A percentile compares a stretch with the other conserved stretches of the same genome.
phyloP scores from a whole-genome alignment of 352 stramenopile species.

The Aphanomyces cochlioides region DNA sequence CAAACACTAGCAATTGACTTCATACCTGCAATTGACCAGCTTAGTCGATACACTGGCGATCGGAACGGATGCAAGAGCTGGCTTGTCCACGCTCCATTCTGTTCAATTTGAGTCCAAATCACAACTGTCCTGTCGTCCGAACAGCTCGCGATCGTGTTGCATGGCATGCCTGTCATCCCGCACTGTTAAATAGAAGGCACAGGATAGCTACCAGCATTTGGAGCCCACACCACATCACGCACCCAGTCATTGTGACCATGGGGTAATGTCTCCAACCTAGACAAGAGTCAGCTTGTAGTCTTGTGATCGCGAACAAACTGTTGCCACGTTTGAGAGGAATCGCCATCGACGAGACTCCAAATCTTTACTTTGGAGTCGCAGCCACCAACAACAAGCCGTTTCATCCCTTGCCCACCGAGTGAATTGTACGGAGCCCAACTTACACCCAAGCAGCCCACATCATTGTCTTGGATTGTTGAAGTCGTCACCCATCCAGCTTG shows the following conservation, averaged over 20 bases:
- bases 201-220: slow-evolving; percentile 45
- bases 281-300: not conserved
- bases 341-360: slow-evolving; percentile 15
- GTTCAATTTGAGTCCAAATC: slow-evolving; percentile 73
- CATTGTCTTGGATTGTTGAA: slow-evolving; percentile 71
- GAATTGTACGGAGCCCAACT: slow-evolving; percentile 87
- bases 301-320: not conserved
- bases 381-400: slow-evolving; percentile 63
- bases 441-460: slow-evolving; percentile 70
- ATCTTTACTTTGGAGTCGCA: slow-evolving; percentile 27
- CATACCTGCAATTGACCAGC: slow-evolving; percentile 71
- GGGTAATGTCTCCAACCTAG: slow-evolving; percentile 37
- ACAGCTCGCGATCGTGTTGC: slow-evolving; percentile 71
- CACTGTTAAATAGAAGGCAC: no score
- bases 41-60: slow-evolving; percentile 73
- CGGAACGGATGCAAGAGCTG: slow-evolving; percentile 67
- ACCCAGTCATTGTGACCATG: slow-evolving; percentile 79
- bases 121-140: slow-evolving; percentile 83
- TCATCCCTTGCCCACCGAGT: slow-evolving; percentile 68
- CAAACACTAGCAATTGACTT: not conserved
- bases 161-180: slow-evolving; percentile 47
- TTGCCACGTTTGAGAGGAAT: slow-evolving; percentile 18
- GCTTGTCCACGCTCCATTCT: slow-evolving; percentile 52
- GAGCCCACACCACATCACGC: slow-evolving; percentile 76
- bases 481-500: slow-evolving; percentile 77